Evolutionary conservation across 306 rosid genomes (phyloP), one percentile per base, ranked within the genome.

Genomic region (Medicago ruthenica): DNA sequence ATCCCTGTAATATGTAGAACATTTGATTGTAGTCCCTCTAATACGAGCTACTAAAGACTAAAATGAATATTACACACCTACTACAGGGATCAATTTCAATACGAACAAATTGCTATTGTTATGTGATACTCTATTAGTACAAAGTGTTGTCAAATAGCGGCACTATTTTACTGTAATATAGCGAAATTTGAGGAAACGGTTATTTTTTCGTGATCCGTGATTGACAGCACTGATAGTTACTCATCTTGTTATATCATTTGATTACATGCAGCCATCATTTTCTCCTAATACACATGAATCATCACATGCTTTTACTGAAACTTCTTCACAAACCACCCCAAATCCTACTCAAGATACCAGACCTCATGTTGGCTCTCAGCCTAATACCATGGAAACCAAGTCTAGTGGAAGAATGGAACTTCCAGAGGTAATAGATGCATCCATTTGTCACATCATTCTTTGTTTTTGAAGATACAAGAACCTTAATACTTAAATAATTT

Each of bases 371-470:
- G 70, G 77, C 73, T 45, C 74, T 66, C 77, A 84, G 67, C 71
- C 80, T 74, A 47, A 60, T 67, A 54, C 70, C 4, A 63, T 24
- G 62, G 86, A 90, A 83, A 71, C 74, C 70, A 85, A 45, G 24
- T 71, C 77, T 57, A 65, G 40, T 22, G 89, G 62, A 81, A 88
- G 97, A 85, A 79, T 8, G 75, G 97, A 89, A 83, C 88, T 95
- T 76, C 97, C 97, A 24, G 78, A 14, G 81, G 98, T 95, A 87
- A 80, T 71, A 73, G 6, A 70, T 18, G 68, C 70, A 62, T 17
- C 14, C 15, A 67, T 39, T 7, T 67, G 64, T 70, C 48, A 14
- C 74, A 60, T 82, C 62, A 45, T 17, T 42, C 31, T n/a, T 7
- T 16, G 16, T 0, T 48, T 57, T 78, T 40, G 22, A 51, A 34